Base-by-base conservation (phyloP, 2,329 filamentous ascomycete genomes). In the Alternaria brassicicola region DNA sequence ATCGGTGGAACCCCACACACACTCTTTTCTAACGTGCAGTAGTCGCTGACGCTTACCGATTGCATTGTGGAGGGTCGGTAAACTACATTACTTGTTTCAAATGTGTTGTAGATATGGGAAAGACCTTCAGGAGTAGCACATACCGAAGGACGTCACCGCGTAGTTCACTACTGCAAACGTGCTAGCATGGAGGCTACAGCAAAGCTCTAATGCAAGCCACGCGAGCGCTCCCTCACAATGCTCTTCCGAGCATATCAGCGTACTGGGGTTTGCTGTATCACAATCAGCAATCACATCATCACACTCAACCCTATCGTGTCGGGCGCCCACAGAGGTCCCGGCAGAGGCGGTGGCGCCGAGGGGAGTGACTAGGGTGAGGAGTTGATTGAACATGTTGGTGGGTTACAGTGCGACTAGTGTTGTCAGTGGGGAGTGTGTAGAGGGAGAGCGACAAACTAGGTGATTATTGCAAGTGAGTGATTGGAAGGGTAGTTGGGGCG, bases 1-100 rank as follows among this genome's bases (percentile, higher is more conserved):
- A 33, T 47, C 30, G 19, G 43, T 47, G 43, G 15, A 33, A 47
- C 43, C 43, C 43, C 43, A 47, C 43, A 47, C 43, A 47, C 30
- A 13, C 19, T 23, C 12, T 19, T 19, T 23, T 47, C 28, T 35
- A 47, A 47, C 43, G 43, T 47, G 43, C 43, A 47, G 43, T 47
- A 47, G 43, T 47, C 30, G 28, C 30, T 33, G 30, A 35, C 35
- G 19, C 21, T 25, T 12, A 47, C 43, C 13, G 43, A 35, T 35
- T 25, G 15, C 9, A 12, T 23, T 47, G 10, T 47, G 28, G 21
- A 33, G 13, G 15, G 10, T 33, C 2, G n/a, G 43, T 47, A 46
- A 13, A 47, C 31, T 33, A 47, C 19, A 10, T 25, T 19, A 23
- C 19, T 31, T n/a, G 19, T 47, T 33, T 33, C 15, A 12, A n/a